These are phyloP conservation scores for Colletotrichum zoysiae DNA, from an alignment of 2,329 filamentous ascomycete species.

Conservation along the genomic window DNA sequence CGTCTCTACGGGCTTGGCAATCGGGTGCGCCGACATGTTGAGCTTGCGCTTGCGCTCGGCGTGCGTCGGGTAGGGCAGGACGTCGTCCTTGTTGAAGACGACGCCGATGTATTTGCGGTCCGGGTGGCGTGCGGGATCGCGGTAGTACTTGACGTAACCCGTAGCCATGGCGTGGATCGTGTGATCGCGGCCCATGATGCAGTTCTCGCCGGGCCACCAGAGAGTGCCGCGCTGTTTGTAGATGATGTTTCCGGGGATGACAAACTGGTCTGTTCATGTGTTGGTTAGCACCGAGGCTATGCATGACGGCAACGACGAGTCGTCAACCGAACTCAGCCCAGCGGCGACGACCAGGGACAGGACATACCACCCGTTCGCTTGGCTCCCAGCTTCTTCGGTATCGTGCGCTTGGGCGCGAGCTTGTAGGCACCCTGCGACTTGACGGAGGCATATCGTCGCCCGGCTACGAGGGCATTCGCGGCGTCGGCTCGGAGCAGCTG, in stretches of 20 bases:
- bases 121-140: conserved; percentile 84
- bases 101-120: conserved; percentile 96
- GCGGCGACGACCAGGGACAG: no score
- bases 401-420: conserved; percentile 68
- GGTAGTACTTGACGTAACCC: conserved; percentile 97
- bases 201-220: conserved; percentile 97
- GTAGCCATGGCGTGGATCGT: conserved; percentile 89
- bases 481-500: conserved; percentile 40
- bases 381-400: conserved; percentile 88
- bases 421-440: conserved; percentile 79
- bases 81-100: conserved; percentile 84
- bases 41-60: conserved; percentile 81
- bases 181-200: conserved; percentile 94
- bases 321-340: background rate
- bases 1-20: conserved; percentile 53
- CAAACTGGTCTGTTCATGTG: conserved; percentile 79
- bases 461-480: conserved; percentile 59
- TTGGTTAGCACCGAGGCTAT: conserved; percentile 27
- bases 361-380: conserved; percentile 90
- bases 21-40: conserved; percentile 73
- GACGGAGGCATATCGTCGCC: conserved; percentile 68
- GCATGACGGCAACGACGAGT: background rate
- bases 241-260: conserved; percentile 96
- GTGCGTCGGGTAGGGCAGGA: conserved; percentile 81
- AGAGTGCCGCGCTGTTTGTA: conserved; percentile 95